Conservation (phyloP, 345 rosid genomes). For the Conringia planisiliqua region DNA sequence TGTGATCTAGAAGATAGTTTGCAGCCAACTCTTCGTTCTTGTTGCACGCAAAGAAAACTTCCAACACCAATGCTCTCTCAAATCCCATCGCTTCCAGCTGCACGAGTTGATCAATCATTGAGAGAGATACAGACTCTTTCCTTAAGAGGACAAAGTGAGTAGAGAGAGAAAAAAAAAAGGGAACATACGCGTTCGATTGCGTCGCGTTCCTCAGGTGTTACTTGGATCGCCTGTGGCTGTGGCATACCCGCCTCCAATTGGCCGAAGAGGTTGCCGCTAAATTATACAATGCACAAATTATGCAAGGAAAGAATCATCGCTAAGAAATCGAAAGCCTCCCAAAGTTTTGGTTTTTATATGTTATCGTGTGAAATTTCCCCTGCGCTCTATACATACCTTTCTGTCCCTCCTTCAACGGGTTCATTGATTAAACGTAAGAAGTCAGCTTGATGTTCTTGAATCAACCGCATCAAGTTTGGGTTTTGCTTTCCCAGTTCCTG, state of each 20-base stretch:
- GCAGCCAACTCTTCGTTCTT: constrained; percentile 93
- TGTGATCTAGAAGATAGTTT: constrained; percentile 87
- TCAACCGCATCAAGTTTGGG: constrained; percentile 75
- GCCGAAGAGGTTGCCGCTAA: constrained; percentile 58
- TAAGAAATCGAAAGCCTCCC: neutral
- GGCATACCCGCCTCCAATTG: constrained; percentile 72
- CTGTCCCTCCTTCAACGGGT: constrained; percentile 74
- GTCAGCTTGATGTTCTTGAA: constrained; percentile 88
- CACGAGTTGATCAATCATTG: neutral
- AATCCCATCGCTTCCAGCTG: constrained; percentile 97
- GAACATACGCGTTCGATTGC: constrained; percentile 77
- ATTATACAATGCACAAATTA: constrained; percentile 1
- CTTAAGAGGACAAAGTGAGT: neutral
- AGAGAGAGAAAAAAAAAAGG: neutral
- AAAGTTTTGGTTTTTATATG: neutral
- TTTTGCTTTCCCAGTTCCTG: constrained; percentile 90
- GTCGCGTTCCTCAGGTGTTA: constrained; percentile 85
- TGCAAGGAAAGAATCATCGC: neutral
- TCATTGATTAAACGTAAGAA: constrained; percentile 84
- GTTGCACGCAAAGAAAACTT: constrained; percentile 92
- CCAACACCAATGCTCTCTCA: constrained; percentile 66
- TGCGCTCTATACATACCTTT: constrained; percentile 64
- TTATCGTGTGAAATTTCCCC: neutral
- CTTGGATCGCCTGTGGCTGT: constrained; percentile 63
- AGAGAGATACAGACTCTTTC: neutral